Base-by-base conservation (phyloP, 345 rosid genomes). In the Gossypium turneri region DNA sequence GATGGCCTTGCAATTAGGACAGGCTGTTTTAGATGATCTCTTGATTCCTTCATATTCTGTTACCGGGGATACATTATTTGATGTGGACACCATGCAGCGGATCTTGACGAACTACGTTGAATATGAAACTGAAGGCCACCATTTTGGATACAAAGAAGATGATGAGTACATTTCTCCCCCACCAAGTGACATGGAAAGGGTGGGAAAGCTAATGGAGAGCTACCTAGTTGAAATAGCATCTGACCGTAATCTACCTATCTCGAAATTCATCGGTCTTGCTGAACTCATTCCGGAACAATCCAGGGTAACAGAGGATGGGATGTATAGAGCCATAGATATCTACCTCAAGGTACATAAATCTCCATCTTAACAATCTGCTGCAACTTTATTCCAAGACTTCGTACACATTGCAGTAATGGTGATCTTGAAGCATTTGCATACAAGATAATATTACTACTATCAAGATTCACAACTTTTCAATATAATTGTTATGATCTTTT, bases 151-250 rank as follows among this genome's bases (percentile, higher is more conserved):
- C 73, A 72, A 48, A 64, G 78, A 60, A 13, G 86, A 80, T 25
- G 86, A 90, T 64, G 85, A 78, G 52, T 82, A 57, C 58, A 82
- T 81, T 81, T 84, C 87, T 76, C 82, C 85, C 61, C 81, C 81
- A 12, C 79, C 80, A 44, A 80, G 77, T 61, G 96, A 91, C 72
- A 79, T 87, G 90, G 97, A 90, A 81, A 87, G 88, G 9, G 97
- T 92, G 53, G 99, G 91, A 73, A 90, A 87, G 89, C 80, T 95
- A 3, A 85, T 92, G 96, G 98, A 95, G 86, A 92, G 76, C 82
- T 92, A 90, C 81, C 80, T 92, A 5, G 90, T 94, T 27, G 99
- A 95, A 77, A 89, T 95, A 60, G 93, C 99, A 27, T 81, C 98
- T 2, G 98, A 95, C 68, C 79, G 89, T n/a, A 92, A 92, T 73